phyloP scores from a whole-genome alignment of 2,329 filamentous ascomycete species.

The Fusarium coffeatum region DNA sequence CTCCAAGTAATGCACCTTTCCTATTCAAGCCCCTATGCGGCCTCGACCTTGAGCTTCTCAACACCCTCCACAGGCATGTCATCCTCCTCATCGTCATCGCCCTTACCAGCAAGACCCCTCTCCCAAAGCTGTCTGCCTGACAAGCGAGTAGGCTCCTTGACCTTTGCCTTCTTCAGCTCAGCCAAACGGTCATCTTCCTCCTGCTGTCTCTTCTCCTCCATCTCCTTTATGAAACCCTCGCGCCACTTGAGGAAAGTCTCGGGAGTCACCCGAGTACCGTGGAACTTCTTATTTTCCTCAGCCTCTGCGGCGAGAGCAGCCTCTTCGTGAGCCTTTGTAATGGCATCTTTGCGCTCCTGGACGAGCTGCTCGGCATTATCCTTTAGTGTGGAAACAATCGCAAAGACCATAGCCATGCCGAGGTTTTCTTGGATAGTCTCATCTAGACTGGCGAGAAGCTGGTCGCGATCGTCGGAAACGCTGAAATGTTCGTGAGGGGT shows the following conservation, averaged over 20 bases:
- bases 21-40: constrained; percentile 42
- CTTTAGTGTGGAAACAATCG: constrained; percentile 86
- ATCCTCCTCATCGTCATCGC: constrained; percentile 75
- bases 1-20: constrained; percentile 44
- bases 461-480: constrained; percentile 81
- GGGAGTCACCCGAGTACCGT: constrained; percentile 87
- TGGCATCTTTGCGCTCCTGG: constrained; percentile 74
- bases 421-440: constrained; percentile 90
- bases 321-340: constrained; percentile 68
- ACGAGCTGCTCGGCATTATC: constrained; percentile 91
- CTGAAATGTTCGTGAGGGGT: constrained; percentile 78
- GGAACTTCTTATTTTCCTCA: constrained; percentile 96
- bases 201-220: constrained; percentile 76
- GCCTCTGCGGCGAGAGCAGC: constrained; percentile 72
- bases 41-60: constrained; percentile 78
- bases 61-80: constrained; percentile 72
- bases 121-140: constrained; percentile 85
- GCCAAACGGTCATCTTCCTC: constrained; percentile 83
- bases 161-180: constrained; percentile 81
- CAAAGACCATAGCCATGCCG: constrained; percentile 98
- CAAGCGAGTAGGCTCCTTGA: constrained; percentile 79
- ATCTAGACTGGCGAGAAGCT: constrained; percentile 76
- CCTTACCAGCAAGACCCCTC: constrained; percentile 74
- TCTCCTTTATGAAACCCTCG: constrained; percentile 79
- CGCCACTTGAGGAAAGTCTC: constrained; percentile 89